Conservation (phyloP, 768 basidiomycete genomes). For the Trametes cubensis region DNA sequence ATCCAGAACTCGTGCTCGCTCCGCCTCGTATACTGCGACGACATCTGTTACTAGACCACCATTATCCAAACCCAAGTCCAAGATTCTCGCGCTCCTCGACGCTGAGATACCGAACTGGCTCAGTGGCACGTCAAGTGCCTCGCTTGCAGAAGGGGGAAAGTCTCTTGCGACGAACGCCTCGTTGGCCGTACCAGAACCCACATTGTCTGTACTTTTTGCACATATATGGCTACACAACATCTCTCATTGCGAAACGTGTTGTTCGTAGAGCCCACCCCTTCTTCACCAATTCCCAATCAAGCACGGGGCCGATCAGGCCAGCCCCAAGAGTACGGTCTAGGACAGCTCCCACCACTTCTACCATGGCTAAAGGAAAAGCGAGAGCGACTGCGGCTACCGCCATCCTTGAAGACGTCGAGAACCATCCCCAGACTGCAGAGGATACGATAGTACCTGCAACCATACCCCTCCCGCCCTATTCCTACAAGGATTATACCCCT, state of each 20-base stretch:
- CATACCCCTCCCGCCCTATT: constrained; percentile 37
- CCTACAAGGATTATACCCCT: constrained; percentile 40
- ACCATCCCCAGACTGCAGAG: neutral
- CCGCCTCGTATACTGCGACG: constrained; percentile 1
- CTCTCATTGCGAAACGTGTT: neutral
- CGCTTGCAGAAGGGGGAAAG: neutral
- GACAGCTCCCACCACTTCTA: neutral
- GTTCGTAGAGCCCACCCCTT: neutral
- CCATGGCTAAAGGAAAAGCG: neutral
- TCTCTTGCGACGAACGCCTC: neutral
- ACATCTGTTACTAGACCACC: neutral
- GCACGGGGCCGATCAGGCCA: neutral
- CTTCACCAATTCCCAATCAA: neutral
- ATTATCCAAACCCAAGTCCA: constrained; percentile 27
- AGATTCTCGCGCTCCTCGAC: constrained; percentile 28
- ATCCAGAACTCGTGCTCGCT: constrained; percentile 4
- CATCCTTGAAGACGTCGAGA: constrained; percentile 2
- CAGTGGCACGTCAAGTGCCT: neutral
- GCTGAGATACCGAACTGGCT: constrained; percentile 22
- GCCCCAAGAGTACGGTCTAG: neutral
- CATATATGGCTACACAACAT: neutral
- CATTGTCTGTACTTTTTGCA: neutral
- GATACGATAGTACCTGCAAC: neutral
- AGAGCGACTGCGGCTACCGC: neutral
- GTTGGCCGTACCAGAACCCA: neutral